Conservation (phyloP, 1,284 basidiomycete species). For the Polyporus tsugae region DNA sequence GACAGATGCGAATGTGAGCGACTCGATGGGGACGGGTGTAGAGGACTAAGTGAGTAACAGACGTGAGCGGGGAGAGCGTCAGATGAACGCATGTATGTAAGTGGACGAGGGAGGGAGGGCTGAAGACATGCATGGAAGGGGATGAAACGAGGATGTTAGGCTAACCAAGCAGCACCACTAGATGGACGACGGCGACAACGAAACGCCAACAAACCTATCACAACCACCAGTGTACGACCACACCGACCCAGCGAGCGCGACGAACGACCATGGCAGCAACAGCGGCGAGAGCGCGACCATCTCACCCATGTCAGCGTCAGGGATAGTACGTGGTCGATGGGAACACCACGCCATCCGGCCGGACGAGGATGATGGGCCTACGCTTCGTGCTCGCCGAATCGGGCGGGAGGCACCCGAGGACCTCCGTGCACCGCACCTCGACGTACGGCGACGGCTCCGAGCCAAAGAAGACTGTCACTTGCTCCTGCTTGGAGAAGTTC, state of each 20-base stretch:
- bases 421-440: slow-evolving; percentile 90
- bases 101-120: background rate
- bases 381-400: slow-evolving; percentile 69
- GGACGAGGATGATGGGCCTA: slow-evolving; percentile 85
- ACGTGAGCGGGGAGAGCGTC: background rate
- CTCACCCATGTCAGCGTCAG: slow-evolving; percentile 39
- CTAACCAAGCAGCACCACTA: slow-evolving; percentile 13
- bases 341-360: slow-evolving; percentile 91
- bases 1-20: slow-evolving; percentile 19
- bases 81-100: background rate
- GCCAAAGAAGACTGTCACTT: slow-evolving; percentile 87
- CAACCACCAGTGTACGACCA: slow-evolving; percentile 8
- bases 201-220: slow-evolving; percentile 20
- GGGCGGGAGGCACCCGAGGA: slow-evolving; percentile 81
- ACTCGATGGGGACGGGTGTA: background rate
- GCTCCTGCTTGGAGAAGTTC: slow-evolving; percentile 85
- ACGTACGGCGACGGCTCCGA: slow-evolving; percentile 87
- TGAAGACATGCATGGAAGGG: background rate
- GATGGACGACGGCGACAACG: slow-evolving; percentile 20
- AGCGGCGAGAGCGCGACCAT: slow-evolving; percentile 22
- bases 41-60: slow-evolving; percentile 6
- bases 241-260: slow-evolving; percentile 1
- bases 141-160: background rate
- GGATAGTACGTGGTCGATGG: slow-evolving; percentile 90
- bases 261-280: slow-evolving; percentile 22